Conservation (phyloP, 306 rosid genomes). For the Castanea mollissima region DNA sequence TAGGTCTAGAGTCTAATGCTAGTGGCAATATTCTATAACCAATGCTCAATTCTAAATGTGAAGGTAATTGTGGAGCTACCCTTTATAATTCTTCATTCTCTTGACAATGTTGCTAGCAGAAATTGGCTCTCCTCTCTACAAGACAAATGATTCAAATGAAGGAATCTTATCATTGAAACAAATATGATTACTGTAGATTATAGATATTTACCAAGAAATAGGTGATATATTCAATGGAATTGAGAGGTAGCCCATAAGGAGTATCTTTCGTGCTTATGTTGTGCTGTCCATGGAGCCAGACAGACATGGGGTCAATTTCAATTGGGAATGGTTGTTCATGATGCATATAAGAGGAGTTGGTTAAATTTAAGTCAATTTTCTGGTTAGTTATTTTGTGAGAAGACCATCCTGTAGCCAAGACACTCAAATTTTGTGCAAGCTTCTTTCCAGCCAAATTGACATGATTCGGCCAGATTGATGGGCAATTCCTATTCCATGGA, state of each 20-base stretch:
- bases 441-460: conserved; percentile 16
- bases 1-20: neutral
- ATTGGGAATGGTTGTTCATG: conserved; percentile 18
- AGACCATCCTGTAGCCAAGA: conserved; percentile 5
- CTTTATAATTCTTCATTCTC: conserved; percentile 45
- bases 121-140: conserved; percentile 72
- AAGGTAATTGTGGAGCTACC: conserved; percentile 37
- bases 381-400: conserved; percentile 5
- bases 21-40: neutral
- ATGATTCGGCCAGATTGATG: conserved; percentile 23
- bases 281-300: conserved; percentile 32
- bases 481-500: conserved; percentile 49
- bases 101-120: conserved; percentile 46
- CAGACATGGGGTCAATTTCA: conserved; percentile 10
- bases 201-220: conserved; percentile 60
- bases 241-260: conserved; percentile 54
- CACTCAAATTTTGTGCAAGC: conserved; percentile 9
- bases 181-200: conserved; percentile 4
- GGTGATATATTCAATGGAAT: conserved; percentile 48
- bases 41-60: conserved; percentile 1
- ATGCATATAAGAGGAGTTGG: conserved; percentile 18
- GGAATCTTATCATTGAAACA: conserved; percentile 1
- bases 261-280: conserved; percentile 29
- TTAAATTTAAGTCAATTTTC: conserved; percentile 1
- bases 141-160: conserved; percentile 23